Conservation (phyloP, 306 rosid genomes). For the Fragaria vesca region DNA sequence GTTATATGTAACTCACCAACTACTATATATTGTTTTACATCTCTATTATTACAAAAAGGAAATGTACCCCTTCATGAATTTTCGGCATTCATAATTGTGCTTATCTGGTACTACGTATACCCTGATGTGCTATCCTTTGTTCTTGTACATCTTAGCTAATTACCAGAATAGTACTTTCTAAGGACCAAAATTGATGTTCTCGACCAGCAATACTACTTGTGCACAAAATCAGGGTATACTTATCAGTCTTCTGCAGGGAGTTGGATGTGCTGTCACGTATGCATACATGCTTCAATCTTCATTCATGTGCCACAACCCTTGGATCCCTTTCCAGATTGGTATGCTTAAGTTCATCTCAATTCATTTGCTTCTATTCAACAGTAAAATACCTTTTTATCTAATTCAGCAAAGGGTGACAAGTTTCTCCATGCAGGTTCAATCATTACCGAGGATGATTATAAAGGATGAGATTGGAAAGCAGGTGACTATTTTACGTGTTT, state of each 20-base stretch:
- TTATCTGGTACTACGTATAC: neutral
- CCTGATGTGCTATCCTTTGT: neutral
- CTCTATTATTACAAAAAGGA: neutral
- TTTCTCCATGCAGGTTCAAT: constrained; percentile 69
- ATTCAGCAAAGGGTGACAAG: constrained; percentile 12
- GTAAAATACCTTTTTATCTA: neutral
- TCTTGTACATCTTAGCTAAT: neutral
- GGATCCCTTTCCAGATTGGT: constrained; percentile 98
- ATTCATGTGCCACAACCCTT: constrained; percentile 86
- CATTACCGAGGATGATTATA: constrained; percentile 97
- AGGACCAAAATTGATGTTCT: neutral
- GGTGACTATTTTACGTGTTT: constrained; percentile 37
- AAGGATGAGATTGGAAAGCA: constrained; percentile 97
- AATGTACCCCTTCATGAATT: neutral
- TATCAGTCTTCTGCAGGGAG: constrained; percentile 60
- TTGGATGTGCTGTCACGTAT: constrained; percentile 79
- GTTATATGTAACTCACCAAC: constrained; percentile 7
- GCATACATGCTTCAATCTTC: constrained; percentile 87
- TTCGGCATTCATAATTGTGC: neutral
- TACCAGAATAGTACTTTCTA: neutral
- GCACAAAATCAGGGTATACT: constrained; percentile 20
- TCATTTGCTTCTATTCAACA: neutral
- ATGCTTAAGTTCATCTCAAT: constrained; percentile 22
- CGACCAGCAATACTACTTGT: neutral
- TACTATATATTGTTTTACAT: neutral